phyloP scores from a whole-genome alignment of 1,139 yeast species.

The Geotrichum histeridarum region DNA sequence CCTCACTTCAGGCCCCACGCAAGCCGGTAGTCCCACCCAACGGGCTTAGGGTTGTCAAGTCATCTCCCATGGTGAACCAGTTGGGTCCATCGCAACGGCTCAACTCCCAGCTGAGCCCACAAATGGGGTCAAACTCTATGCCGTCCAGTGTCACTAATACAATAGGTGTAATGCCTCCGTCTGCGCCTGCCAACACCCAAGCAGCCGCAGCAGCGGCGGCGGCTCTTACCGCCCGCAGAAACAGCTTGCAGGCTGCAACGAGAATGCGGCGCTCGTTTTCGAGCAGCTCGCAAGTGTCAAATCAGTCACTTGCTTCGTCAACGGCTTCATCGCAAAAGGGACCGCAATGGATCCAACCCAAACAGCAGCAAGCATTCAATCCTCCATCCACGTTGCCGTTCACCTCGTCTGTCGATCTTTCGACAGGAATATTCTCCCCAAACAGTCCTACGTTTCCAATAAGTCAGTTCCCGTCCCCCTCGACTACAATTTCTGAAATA shows the following conservation, averaged over 20 bases:
- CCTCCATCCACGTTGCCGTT: slow-evolving; percentile 4
- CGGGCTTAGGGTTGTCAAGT: slow-evolving; percentile 1
- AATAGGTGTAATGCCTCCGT: background rate
- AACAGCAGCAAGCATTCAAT: background rate
- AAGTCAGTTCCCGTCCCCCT: slow-evolving; percentile 11
- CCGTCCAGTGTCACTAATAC: background rate
- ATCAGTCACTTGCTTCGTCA: background rate
- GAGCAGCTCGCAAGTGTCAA: slow-evolving; percentile 2
- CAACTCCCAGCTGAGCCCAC: background rate
- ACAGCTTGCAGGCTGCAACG: slow-evolving; percentile 2
- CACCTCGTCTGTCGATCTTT: slow-evolving; percentile 3
- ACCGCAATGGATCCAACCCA: slow-evolving; percentile 1
- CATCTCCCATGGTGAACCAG: background rate
- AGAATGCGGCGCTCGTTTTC: slow-evolving; percentile 13
- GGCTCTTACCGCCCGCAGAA: slow-evolving; percentile 14
- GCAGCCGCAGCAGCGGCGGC: slow-evolving; percentile 18
- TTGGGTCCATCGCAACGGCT: background rate
- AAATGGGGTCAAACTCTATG: background rate
- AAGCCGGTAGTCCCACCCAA: background rate
- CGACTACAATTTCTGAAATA: slow-evolving; percentile 10
- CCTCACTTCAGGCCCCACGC: background rate
- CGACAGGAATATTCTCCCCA: slow-evolving; percentile 7
- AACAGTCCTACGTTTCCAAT: slow-evolving; percentile 12
- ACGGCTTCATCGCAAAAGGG: background rate
- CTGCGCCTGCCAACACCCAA: background rate